Conservation (phyloP, 1,284 basidiomycete species). For the Neonothopanus nambi region DNA sequence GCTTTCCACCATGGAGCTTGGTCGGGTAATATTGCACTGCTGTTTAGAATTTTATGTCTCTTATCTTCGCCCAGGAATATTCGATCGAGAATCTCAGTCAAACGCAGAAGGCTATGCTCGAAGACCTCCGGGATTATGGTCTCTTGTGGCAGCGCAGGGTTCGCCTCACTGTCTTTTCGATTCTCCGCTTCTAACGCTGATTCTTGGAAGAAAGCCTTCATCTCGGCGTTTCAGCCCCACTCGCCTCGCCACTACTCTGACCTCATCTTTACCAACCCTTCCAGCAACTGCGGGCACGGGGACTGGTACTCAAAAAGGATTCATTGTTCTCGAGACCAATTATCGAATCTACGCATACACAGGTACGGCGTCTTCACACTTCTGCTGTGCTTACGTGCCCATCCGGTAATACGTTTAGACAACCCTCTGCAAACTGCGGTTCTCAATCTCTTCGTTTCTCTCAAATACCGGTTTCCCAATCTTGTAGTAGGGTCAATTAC, state of each 20-base stretch:
- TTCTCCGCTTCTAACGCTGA: slow-evolving; percentile 16
- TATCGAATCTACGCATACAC: slow-evolving; percentile 99
- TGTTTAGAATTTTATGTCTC: neutral
- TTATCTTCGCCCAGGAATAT: slow-evolving; percentile 67
- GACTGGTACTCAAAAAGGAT: slow-evolving; percentile 74
- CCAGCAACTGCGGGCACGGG: slow-evolving; percentile 61
- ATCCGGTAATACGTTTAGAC: slow-evolving; percentile 45
- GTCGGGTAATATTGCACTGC: slow-evolving; percentile 54
- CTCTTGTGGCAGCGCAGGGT: slow-evolving; percentile 85
- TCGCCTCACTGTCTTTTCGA: slow-evolving; percentile 17
- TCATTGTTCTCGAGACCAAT: slow-evolving; percentile 97
- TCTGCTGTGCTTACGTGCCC: neutral
- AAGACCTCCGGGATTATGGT: slow-evolving; percentile 93
- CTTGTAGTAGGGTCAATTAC: slow-evolving; percentile 95
- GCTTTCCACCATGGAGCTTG: slow-evolving; percentile 92
- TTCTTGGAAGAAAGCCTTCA: slow-evolving; percentile 45
- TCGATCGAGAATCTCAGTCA: slow-evolving; percentile 80
- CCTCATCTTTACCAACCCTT: slow-evolving; percentile 75
- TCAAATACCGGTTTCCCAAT: slow-evolving; percentile 95
- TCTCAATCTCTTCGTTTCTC: slow-evolving; percentile 89
- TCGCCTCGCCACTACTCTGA: slow-evolving; percentile 93
- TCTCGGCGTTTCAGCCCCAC: slow-evolving; percentile 91
- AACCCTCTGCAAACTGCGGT: slow-evolving; percentile 97
- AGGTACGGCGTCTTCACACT: slow-evolving; percentile 45
- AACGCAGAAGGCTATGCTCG: slow-evolving; percentile 85